Evolutionary conservation across 805 yeast species (phyloP).

Genomic region (Yamadazyma philogaea): DNA sequence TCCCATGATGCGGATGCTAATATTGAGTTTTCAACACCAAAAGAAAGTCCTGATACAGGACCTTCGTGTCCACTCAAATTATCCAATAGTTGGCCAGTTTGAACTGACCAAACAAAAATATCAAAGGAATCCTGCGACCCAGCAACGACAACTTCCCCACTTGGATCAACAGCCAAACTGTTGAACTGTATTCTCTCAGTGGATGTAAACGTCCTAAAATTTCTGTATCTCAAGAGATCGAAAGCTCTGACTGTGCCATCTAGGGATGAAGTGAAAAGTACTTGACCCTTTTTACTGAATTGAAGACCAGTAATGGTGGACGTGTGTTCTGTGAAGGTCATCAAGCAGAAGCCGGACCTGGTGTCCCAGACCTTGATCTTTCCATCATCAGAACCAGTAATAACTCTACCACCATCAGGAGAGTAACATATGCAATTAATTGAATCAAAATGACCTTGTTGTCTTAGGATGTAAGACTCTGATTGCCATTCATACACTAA

Average conservation of each 20-base stretch:
- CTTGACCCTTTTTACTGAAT: slow-evolving; percentile 88
- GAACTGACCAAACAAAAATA: slow-evolving; percentile 95
- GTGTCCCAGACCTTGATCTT: slow-evolving; percentile 97
- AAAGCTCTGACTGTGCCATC: slow-evolving; percentile 98
- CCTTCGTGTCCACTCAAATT: slow-evolving; percentile 92
- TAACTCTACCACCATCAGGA: slow-evolving; percentile 89
- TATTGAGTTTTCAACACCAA: slow-evolving; percentile 72
- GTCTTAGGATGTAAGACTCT: slow-evolving; percentile 90
- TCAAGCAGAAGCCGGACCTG: slow-evolving; percentile 85
- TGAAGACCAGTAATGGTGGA: slow-evolving; percentile 84
- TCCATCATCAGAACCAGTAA: slow-evolving; percentile 96
- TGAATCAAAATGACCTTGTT: slow-evolving; percentile 95
- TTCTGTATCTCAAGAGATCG: slow-evolving; percentile 90
- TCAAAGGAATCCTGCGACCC: slow-evolving; percentile 88
- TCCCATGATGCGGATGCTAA: slow-evolving; percentile 97
- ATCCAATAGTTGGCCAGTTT: slow-evolving; percentile 88
- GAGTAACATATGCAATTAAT: slow-evolving; percentile 82
- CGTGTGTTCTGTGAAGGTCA: slow-evolving; percentile 87
- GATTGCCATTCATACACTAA: slow-evolving; percentile 99
- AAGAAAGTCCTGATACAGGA: slow-evolving; percentile 83
- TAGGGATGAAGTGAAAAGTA: slow-evolving; percentile 82
- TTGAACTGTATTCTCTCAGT: slow-evolving; percentile 84
- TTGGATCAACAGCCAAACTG: slow-evolving; percentile 90
- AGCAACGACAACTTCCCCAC: slow-evolving; percentile 95
- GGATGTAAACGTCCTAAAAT: slow-evolving; percentile 92